phyloP scores from a whole-genome alignment of 306 rosid genomes.

The Cucumis melo region DNA sequence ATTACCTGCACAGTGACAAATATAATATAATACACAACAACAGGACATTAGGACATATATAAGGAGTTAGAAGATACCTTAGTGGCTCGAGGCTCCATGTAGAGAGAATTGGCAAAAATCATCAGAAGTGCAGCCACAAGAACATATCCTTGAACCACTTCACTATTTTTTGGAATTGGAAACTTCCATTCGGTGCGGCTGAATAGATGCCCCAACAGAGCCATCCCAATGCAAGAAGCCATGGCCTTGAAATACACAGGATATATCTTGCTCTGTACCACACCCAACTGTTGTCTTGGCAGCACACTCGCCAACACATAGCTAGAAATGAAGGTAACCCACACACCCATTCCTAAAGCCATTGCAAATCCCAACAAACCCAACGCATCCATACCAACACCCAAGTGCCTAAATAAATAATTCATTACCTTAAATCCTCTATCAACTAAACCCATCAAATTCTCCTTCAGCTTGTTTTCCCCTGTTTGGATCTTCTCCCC shows the following conservation, averaged over 20 bases:
- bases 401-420: background rate
- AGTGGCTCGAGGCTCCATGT: slow-evolving; percentile 75
- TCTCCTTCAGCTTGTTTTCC: background rate
- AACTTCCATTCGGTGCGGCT: slow-evolving; percentile 1
- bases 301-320: slow-evolving; percentile 32
- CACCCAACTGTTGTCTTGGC: slow-evolving; percentile 63
- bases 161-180: background rate
- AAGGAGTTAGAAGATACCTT: slow-evolving; percentile 26
- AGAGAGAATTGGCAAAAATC: slow-evolving; percentile 31
- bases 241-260: slow-evolving; percentile 54
- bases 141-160: slow-evolving; percentile 25
- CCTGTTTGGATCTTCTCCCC: slow-evolving; percentile 1
- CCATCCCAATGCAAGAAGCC: slow-evolving; percentile 32
- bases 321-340: slow-evolving; percentile 69
- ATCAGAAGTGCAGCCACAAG: slow-evolving; percentile 33
- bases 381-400: background rate
- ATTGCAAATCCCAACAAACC: slow-evolving; percentile 40
- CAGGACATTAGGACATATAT: too few species aligned
- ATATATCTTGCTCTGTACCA: slow-evolving; percentile 80
- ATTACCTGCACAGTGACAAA: slow-evolving; percentile 25
- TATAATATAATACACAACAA: too few species aligned
- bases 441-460: background rate
- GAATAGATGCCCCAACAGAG: slow-evolving; percentile 38
- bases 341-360: slow-evolving; percentile 57
- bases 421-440: background rate